A percentile compares a stretch with the other conserved stretches of the same genome.
Evolutionary conservation across 2,329 filamentous ascomycete genomes (phyloP).

Genomic region (Phaeomoniella chlamydospora): DNA sequence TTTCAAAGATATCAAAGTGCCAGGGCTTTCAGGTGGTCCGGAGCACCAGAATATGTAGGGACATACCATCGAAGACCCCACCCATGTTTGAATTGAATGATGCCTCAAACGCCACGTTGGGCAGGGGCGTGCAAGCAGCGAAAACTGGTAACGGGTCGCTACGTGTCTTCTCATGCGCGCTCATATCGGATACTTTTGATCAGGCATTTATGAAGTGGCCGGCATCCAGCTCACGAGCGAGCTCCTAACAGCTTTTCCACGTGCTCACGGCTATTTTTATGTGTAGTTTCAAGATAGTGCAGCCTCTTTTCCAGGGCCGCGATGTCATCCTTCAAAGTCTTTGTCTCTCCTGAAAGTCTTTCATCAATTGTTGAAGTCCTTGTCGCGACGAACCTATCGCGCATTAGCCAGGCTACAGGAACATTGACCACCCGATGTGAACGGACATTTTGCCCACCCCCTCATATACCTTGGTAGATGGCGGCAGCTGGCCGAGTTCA

Average conservation of each 20-base stretch:
- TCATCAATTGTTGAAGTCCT: constrained; percentile 59
- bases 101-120: too few relatives aligned
- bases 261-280: constrained; percentile 84
- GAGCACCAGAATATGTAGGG: too few relatives aligned
- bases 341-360: constrained; percentile 61
- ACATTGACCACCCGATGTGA: constrained; percentile 2
- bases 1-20: too few relatives aligned
- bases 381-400: constrained; percentile 67
- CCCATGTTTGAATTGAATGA: too few relatives aligned
- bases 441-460: constrained; percentile 92
- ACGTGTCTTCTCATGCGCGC: too few relatives aligned
- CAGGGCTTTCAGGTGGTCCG: too few relatives aligned
- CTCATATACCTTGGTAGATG: constrained; percentile 74
- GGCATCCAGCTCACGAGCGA: too few relatives aligned
- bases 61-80: too few relatives aligned
- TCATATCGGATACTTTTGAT: too few relatives aligned
- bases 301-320: constrained; percentile 74
- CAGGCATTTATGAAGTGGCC: too few relatives aligned
- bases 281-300: constrained; percentile 85
- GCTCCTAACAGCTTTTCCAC: constrained; percentile 69
- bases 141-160: too few relatives aligned
- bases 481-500: constrained; percentile 64
- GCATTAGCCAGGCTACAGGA: constrained; percentile 2
- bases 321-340: constrained; percentile 63
- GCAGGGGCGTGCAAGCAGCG: too few relatives aligned